Evolutionary conservation across 768 basidiomycete genomes (phyloP).

Genomic region (Hericium coralloides): DNA sequence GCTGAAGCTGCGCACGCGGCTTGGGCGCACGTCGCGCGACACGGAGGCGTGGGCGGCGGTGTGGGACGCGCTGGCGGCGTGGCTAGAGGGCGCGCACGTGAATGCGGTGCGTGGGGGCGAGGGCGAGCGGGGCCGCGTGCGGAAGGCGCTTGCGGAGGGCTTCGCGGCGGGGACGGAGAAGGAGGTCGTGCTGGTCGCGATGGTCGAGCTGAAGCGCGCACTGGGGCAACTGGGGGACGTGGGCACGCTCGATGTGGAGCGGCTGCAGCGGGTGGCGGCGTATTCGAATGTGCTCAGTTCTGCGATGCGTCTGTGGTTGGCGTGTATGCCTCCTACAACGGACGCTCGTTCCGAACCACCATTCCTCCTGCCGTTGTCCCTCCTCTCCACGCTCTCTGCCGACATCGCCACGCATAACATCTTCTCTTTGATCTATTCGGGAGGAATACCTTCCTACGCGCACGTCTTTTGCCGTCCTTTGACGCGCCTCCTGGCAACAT

Average conservation of each 20-base stretch:
- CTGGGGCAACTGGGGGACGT: slow-evolving; percentile 10
- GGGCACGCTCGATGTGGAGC: slow-evolving; percentile 4
- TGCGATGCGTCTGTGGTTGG: slow-evolving; percentile 54
- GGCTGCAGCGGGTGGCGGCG: slow-evolving; percentile 23
- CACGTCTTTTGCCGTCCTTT: slow-evolving; percentile 40
- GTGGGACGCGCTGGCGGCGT: slow-evolving; percentile 51
- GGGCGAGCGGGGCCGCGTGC: slow-evolving; percentile 37
- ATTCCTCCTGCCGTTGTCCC: slow-evolving; percentile 50
- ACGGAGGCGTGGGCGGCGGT: slow-evolving; percentile 26
- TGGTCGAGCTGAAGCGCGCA: slow-evolving; percentile 11
- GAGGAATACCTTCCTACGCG: slow-evolving; percentile 19
- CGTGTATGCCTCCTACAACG: slow-evolving; percentile 40
- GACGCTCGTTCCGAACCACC: slow-evolving; percentile 40
- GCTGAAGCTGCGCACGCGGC: slow-evolving; percentile 25
- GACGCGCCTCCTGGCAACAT: slow-evolving; percentile 41
- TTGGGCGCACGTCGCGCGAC: slow-evolving; percentile 23
- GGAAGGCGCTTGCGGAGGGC: slow-evolving; percentile 27
- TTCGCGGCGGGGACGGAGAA: slow-evolving; percentile 30
- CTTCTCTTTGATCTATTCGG: slow-evolving; percentile 33
- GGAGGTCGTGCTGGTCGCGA: slow-evolving; percentile 15
- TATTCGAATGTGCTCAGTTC: slow-evolving; percentile 33
- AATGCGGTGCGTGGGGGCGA: slow-evolving; percentile 66
- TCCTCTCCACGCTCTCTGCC: slow-evolving; percentile 45
- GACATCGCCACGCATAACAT: slow-evolving; percentile 39
- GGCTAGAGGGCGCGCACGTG: slow-evolving; percentile 69